These are phyloP conservation scores for Coemansia sp. DNA, from an alignment of 192 early-diverging fungal genomes.

Conservation along the genomic window DNA sequence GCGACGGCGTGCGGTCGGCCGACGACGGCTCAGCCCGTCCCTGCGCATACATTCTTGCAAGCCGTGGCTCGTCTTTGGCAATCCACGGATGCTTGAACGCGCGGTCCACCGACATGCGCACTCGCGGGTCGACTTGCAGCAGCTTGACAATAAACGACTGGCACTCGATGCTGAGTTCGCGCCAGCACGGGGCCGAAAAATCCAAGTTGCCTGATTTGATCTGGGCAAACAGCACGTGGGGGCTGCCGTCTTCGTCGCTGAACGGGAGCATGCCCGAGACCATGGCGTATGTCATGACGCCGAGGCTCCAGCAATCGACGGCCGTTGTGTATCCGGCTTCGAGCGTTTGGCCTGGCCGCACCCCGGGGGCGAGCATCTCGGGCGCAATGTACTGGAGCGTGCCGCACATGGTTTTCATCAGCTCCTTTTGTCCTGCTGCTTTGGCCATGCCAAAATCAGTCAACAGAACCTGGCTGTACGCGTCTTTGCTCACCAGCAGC, in stretches of 20 bases:
- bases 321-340: slow-evolving; percentile 57
- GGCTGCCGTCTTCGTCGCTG: slow-evolving; percentile 44
- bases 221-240: slow-evolving; percentile 42
- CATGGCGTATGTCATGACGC: slow-evolving; percentile 81
- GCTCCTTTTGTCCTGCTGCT: slow-evolving; percentile 65
- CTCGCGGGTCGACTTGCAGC: slow-evolving; percentile 40
- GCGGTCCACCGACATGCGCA: slow-evolving; percentile 56
- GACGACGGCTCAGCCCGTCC: slow-evolving; percentile 3
- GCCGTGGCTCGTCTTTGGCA: slow-evolving; percentile 28
- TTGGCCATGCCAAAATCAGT: slow-evolving; percentile 91
- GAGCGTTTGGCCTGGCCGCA: slow-evolving; percentile 30
- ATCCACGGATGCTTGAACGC: slow-evolving; percentile 63
- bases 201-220: slow-evolving; percentile 50
- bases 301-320: slow-evolving; percentile 72
- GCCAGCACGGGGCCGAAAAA: slow-evolving; percentile 53
- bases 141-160: slow-evolving; percentile 47
- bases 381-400: slow-evolving; percentile 83
- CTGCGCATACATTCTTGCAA: slow-evolving; percentile 47
- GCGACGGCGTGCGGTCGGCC: slow-evolving; percentile 10
- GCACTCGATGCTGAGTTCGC: slow-evolving; percentile 43
- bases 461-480: slow-evolving; percentile 70
- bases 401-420: slow-evolving; percentile 89
- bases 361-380: slow-evolving; percentile 61
- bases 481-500: slow-evolving; percentile 53
- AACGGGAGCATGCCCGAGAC: slow-evolving; percentile 58